A percentile compares a stretch with the other conserved stretches of the same genome.
Conservation (phyloP, 345 rosid genomes). For the Gossypioides kirkii region DNA sequence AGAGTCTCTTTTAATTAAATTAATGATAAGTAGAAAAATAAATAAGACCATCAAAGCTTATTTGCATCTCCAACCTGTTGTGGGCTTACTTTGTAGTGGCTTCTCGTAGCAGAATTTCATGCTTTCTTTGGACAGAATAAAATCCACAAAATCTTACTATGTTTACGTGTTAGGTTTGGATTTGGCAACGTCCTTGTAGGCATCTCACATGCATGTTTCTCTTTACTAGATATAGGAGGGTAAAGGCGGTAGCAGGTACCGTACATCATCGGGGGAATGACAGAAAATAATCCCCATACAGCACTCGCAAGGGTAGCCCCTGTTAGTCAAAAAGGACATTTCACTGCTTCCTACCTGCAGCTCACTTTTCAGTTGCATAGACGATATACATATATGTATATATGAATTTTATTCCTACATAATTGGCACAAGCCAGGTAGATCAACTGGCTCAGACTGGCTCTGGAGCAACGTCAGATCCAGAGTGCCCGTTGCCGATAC, state of each 20-base stretch:
- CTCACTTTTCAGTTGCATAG: not conserved
- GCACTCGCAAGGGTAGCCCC: not conserved
- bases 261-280: not conserved
- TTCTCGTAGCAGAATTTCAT: not conserved
- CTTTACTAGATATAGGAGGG: not conserved
- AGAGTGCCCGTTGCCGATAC: slow-evolving; percentile 29
- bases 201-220: not conserved
- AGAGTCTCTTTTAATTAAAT: no score
- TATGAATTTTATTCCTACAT: slow-evolving; percentile 5
- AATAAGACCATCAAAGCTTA: not conserved
- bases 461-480: slow-evolving; percentile 61
- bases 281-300: not conserved
- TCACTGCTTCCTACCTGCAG: not conserved
- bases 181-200: not conserved
- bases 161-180: not conserved
- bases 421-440: not conserved
- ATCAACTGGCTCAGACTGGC: slow-evolving; percentile 40
- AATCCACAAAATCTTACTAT: not conserved
- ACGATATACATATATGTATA: not conserved
- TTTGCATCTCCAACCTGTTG: not conserved
- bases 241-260: not conserved
- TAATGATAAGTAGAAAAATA: no score
- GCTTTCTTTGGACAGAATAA: not conserved
- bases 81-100: not conserved
- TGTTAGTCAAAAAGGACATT: not conserved